Conservation (phyloP, 2,329 filamentous ascomycete genomes). For the Beauveria sp. region DNA sequence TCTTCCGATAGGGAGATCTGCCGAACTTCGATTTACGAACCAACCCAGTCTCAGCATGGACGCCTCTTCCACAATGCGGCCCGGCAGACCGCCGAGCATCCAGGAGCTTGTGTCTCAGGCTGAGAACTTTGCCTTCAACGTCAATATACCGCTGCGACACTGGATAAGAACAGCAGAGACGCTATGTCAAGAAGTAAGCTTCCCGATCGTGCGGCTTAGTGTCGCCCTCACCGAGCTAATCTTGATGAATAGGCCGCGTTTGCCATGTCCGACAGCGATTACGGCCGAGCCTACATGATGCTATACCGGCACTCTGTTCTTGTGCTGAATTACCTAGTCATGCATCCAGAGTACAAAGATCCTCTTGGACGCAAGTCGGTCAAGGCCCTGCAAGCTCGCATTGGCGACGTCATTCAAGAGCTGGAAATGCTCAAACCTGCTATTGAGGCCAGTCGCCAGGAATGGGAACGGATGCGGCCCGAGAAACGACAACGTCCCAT, state of each 20-base stretch:
- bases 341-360: slow-evolving; percentile 67
- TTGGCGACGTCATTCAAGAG: slow-evolving; percentile 54
- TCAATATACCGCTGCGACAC: slow-evolving; percentile 65
- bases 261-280: slow-evolving; percentile 78
- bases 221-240: slow-evolving; percentile 9
- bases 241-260: slow-evolving; percentile 58
- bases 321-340: slow-evolving; percentile 65
- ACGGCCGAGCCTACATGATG: slow-evolving; percentile 81
- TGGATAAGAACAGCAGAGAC: slow-evolving; percentile 78
- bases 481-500: slow-evolving; percentile 17
- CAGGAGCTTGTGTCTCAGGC: slow-evolving; percentile 72
- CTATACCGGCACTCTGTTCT: slow-evolving; percentile 84
- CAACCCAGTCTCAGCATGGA: slow-evolving; percentile 17
- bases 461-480: slow-evolving; percentile 52
- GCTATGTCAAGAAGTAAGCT: slow-evolving; percentile 67
- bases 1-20: slow-evolving; percentile 6
- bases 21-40: neutral
- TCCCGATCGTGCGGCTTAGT: neutral
- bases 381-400: slow-evolving; percentile 38
- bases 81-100: slow-evolving; percentile 54
- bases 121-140: slow-evolving; percentile 73
- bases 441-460: slow-evolving; percentile 63
- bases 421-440: slow-evolving; percentile 74
- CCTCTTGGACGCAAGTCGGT: slow-evolving; percentile 58
- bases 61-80: slow-evolving; percentile 23